Evolutionary conservation across 495 filamentous ascomycete species (phyloP).

Genomic region (Aspergillus incahuasiensis): DNA sequence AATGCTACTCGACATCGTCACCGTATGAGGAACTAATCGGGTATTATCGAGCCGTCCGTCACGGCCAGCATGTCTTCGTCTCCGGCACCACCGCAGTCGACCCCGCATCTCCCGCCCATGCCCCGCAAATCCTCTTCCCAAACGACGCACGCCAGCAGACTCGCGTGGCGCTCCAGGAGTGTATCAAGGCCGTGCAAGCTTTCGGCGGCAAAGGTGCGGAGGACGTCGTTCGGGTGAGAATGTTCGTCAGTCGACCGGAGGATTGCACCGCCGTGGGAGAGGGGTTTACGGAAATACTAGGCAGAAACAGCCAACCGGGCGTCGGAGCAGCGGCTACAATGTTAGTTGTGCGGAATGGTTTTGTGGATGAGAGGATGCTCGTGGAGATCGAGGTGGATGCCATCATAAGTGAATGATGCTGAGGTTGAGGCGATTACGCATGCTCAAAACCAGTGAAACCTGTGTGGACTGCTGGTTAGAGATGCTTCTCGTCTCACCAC

Average conservation of each 20-base stretch:
- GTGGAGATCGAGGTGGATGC: slow-evolving; percentile 47
- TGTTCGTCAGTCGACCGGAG: slow-evolving; percentile 37
- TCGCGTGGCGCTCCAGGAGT: slow-evolving; percentile 32
- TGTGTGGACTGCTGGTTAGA: not conserved
- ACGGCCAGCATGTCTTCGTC: slow-evolving; percentile 41
- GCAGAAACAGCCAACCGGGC: slow-evolving; percentile 19
- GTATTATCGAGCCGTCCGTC: slow-evolving; percentile 45
- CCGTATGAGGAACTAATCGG: slow-evolving; percentile 43
- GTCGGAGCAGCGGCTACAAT: slow-evolving; percentile 40
- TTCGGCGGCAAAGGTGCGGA: slow-evolving; percentile 37
- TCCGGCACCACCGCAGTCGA: slow-evolving; percentile 44
- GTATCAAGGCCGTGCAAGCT: slow-evolving; percentile 36
- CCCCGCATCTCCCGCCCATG: slow-evolving; percentile 24
- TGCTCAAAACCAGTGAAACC: not conserved
- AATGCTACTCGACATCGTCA: slow-evolving; percentile 30
- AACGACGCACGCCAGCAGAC: slow-evolving; percentile 39
- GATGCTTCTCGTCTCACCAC: not conserved
- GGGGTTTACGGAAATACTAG: slow-evolving; percentile 34
- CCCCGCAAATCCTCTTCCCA: slow-evolving; percentile 35
- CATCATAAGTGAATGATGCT: slow-evolving; percentile 22
- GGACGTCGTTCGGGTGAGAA: slow-evolving; percentile 35
- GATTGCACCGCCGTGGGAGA: slow-evolving; percentile 31
- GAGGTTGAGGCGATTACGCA: not conserved
- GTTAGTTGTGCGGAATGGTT: slow-evolving; percentile 37
- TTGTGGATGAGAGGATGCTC: slow-evolving; percentile 43